Conservation (phyloP, 2,329 filamentous ascomycete genomes). For the Verticillium isaacii region DNA sequence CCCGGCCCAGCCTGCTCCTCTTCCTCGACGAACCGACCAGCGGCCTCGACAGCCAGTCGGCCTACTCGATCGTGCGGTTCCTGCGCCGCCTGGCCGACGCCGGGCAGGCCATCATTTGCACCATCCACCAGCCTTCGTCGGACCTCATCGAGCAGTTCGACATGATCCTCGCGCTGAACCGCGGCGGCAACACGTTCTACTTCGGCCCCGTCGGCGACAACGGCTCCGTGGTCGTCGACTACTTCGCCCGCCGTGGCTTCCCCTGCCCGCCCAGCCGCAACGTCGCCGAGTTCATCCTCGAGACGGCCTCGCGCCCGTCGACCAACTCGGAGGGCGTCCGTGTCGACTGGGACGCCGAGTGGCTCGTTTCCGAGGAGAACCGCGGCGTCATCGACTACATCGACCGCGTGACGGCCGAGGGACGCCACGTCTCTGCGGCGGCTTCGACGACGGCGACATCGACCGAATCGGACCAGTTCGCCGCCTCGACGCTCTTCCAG, state of each 20-base stretch:
- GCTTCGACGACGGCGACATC: constrained; percentile 3
- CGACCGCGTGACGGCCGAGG: constrained; percentile 45
- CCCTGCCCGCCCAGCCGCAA: constrained; percentile 55
- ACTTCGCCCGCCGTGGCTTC: constrained; percentile 63
- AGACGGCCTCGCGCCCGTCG: constrained; percentile 33
- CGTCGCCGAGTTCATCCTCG: constrained; percentile 44
- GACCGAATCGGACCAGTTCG: constrained; percentile 49
- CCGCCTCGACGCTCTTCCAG: constrained; percentile 59
- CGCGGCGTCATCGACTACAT: constrained; percentile 59
- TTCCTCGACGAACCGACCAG: constrained; percentile 66
- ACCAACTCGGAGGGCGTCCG: constrained; percentile 27
- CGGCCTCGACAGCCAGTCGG: constrained; percentile 30
- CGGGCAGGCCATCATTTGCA: constrained; percentile 60
- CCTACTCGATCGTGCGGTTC: constrained; percentile 35
- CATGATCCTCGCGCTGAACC: constrained; percentile 66
- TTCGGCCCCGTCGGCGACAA: constrained; percentile 69
- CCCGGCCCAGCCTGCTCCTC: constrained; percentile 60
- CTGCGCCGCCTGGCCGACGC: constrained; percentile 49
- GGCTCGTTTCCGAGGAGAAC: constrained; percentile 61
- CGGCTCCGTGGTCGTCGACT: constrained; percentile 46
- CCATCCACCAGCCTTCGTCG: constrained; percentile 58
- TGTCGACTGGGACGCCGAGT: constrained; percentile 72
- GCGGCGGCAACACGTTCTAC: constrained; percentile 67
- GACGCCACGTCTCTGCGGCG: constrained; percentile 25
- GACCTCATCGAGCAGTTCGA: constrained; percentile 65